Conservation (phyloP, 345 rosid species). For the Bruguiera parviflora region DNA sequence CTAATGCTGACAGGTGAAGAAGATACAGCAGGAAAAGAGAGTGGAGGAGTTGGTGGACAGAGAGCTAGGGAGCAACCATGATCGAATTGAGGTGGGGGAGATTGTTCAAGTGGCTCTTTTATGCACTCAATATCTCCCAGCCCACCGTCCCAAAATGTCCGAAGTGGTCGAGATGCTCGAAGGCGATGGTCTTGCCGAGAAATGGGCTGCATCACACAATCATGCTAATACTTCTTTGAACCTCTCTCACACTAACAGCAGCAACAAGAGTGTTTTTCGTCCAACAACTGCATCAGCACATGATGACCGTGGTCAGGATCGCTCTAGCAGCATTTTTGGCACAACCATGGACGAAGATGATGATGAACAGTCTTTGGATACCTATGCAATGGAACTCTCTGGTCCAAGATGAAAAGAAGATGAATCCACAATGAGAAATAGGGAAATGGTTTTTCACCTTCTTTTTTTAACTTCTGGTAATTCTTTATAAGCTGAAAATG, state of each 20-base stretch:
- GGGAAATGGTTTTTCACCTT: background rate
- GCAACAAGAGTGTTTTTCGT: constrained; percentile 27
- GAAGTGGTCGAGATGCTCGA: constrained; percentile 10
- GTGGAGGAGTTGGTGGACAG: constrained; percentile 9
- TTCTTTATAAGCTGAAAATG: constrained; percentile 10
- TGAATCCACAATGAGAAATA: background rate
- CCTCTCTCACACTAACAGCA: constrained; percentile 35
- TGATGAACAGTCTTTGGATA: constrained; percentile 66
- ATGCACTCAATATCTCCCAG: constrained; percentile 14
- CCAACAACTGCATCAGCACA: constrained; percentile 27
- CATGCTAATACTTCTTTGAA: constrained; percentile 38
- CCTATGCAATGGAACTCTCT: constrained; percentile 88
- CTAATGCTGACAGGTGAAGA: constrained; percentile 5
- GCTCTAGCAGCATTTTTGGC: constrained; percentile 50
- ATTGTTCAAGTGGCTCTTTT: constrained; percentile 11
- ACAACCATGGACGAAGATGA: constrained; percentile 62
- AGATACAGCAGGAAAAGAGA: background rate
- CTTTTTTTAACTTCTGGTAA: background rate
- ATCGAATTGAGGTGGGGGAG: constrained; percentile 4
- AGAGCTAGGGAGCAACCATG: constrained; percentile 2
- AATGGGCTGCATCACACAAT: constrained; percentile 54
- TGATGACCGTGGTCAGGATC: constrained; percentile 33
- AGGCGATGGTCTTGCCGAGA: constrained; percentile 10
- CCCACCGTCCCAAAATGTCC: constrained; percentile 12
- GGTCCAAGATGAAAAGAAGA: constrained; percentile 61